A percentile compares a stretch with the other conserved stretches of the same genome.
Evolutionary conservation across 768 basidiomycete genomes (phyloP).

Genomic region (Hypholoma fasciculare): DNA sequence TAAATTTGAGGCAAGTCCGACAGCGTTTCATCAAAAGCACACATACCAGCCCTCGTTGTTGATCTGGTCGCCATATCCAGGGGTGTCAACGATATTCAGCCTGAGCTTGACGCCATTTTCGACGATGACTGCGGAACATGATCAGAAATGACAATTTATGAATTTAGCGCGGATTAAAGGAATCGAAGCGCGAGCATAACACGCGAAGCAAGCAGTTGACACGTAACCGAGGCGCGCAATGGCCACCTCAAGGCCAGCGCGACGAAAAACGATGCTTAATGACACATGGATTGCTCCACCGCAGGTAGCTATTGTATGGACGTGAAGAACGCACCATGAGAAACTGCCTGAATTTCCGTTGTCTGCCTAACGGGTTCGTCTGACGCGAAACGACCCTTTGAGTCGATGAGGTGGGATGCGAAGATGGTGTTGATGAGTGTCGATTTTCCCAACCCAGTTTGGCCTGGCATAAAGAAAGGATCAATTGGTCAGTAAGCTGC

Average conservation of each 20-base stretch:
- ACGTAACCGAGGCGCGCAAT: slow-evolving; percentile 13
- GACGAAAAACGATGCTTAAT: background rate
- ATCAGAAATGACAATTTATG: background rate
- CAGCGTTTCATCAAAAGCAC: slow-evolving; percentile 1
- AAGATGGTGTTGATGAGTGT: slow-evolving; percentile 99
- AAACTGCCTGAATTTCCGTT: slow-evolving; percentile 93
- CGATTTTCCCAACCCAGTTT: slow-evolving; percentile 97
- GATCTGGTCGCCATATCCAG: slow-evolving; percentile 97
- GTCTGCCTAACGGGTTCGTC: slow-evolving; percentile 93
- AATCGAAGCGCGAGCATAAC: slow-evolving; percentile 7
- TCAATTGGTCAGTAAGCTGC: background rate
- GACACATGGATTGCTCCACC: background rate
- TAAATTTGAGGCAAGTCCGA: slow-evolving; percentile 1
- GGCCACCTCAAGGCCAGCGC: background rate
- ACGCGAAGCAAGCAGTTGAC: background rate
- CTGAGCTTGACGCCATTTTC: slow-evolving; percentile 95
- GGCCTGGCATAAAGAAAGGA: slow-evolving; percentile 51
- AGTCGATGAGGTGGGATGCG: slow-evolving; percentile 96
- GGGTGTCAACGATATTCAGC: slow-evolving; percentile 98
- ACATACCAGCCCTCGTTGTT: slow-evolving; percentile 97
- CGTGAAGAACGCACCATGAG: slow-evolving; percentile 69
- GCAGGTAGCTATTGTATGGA: background rate
- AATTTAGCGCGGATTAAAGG: background rate
- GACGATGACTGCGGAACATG: slow-evolving; percentile 68
- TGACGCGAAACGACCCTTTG: slow-evolving; percentile 88